Base-by-base conservation (phyloP, 352 stramenopile genomes). In the Phytophthora sp. region DNA sequence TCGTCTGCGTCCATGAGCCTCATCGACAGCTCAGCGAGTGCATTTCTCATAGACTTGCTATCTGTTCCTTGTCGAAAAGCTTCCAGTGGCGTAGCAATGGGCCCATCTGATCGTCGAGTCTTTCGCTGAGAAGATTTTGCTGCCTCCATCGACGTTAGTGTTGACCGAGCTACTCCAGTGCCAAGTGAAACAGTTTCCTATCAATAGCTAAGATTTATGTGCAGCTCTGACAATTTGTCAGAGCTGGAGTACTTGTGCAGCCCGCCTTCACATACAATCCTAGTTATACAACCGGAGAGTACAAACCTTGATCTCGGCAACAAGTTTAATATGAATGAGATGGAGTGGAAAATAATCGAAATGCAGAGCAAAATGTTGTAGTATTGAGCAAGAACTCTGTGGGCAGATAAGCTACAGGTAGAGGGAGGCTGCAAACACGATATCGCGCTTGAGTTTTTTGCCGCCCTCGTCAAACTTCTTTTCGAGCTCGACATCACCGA, bases 381-480 rank as follows among this genome's bases (percentile, higher is more conserved):
- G 46, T 46, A 50, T 67, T 48, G 41, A 44, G 32, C 31, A 20
- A 15, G n/a, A 44, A 28, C 17, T 24, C 5, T 54, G 37, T 51
- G 13, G 20, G 44, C 35, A 48, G 20, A 28, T 48, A 54, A 57
- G 39, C 67, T 73, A 99, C 54, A 99, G 72, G 68, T 99, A 99
- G 26, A 99, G 81, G 32, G 96, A 99, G 44, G 94, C 97, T n/a
- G 91, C 97, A 89, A 99, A 99, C 11, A 99, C 97, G 76, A 99
- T 99, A 69, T 99, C 98, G 49, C 98, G 92, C 77, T 99, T 98
- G 67, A 99, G 96, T 54, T 98, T 95, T 68, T 98, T 97, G 64
- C 94, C 89, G 38, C 95, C 96, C 58, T 98, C 94, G 28, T 98
- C 93, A 62, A 99, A 99, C 76, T 99, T 99, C 42, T 95, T 89